phyloP scores from a whole-genome alignment of 805 yeast genomes.

The Ogataea naganishii region DNA sequence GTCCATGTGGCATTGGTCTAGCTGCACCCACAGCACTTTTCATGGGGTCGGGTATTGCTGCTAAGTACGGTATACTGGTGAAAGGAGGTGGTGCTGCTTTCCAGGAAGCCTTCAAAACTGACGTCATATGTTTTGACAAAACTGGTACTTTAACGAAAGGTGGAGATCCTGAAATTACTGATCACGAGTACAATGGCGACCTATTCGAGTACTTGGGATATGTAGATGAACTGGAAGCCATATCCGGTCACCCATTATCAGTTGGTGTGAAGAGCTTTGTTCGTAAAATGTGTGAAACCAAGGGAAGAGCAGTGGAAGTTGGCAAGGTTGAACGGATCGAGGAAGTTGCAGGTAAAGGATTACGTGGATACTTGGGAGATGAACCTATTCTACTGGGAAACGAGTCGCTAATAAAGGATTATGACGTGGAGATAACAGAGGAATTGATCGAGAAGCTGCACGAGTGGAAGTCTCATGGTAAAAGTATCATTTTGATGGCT shows the following conservation, averaged over 20 bases:
- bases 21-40: constrained; percentile 82
- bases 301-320: constrained; percentile 13
- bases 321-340: constrained; percentile 38
- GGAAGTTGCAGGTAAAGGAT: constrained; percentile 54
- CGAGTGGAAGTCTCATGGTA: constrained; percentile 55
- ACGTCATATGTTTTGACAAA: constrained; percentile 66
- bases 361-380: constrained; percentile 33
- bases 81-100: constrained; percentile 80
- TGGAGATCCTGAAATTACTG: constrained; percentile 51
- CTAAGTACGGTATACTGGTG: constrained; percentile 65
- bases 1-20: constrained; percentile 80
- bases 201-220: constrained; percentile 19
- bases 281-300: constrained; percentile 7
- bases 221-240: constrained; percentile 49
- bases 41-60: constrained; percentile 75
- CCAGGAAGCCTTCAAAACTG: constrained; percentile 61
- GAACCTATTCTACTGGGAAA: constrained; percentile 44
- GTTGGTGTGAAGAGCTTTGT: constrained; percentile 41
- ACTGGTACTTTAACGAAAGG: constrained; percentile 69
- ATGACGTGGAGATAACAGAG: constrained; percentile 28
- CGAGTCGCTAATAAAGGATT: constrained; percentile 46
- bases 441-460: constrained; percentile 27
- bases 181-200: constrained; percentile 26
- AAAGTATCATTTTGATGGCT: constrained; percentile 54
- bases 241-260: constrained; percentile 66